phyloP scores from a whole-genome alignment of 257 asterid genomes.

The Lantana camara region DNA sequence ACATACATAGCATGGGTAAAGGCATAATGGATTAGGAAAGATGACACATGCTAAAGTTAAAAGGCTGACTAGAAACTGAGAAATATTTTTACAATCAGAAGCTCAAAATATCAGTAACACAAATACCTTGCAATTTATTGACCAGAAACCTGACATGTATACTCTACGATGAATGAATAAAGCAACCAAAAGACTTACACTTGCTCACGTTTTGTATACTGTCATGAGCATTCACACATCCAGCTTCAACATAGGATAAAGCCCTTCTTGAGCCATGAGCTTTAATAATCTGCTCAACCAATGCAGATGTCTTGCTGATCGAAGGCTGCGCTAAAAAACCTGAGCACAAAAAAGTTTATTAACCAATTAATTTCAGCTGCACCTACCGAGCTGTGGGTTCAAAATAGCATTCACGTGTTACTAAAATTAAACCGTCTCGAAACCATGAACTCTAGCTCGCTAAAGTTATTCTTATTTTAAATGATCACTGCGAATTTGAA shows the following conservation, averaged over 20 bases:
- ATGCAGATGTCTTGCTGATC: conserved; percentile 43
- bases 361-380: neutral
- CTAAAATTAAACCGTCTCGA: too few relatives aligned
- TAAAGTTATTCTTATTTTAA: conserved; percentile 4
- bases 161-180: too few relatives aligned
- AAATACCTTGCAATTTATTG: neutral
- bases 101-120: conserved; percentile 8
- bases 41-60: neutral
- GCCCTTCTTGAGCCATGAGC: conserved; percentile 63
- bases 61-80: neutral
- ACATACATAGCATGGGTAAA: conserved; percentile 3
- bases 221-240: conserved; percentile 54
- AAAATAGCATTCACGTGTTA: conserved; percentile 14
- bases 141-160: neutral
- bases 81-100: too few relatives aligned
- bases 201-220: conserved; percentile 50
- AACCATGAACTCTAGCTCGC: neutral
- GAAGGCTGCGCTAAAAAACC: conserved; percentile 55
- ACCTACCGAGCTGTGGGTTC: neutral
- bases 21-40: conserved; percentile 1
- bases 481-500: neutral
- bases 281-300: conserved; percentile 51
- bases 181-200: conserved; percentile 51
- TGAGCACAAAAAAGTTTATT: conserved; percentile 28
- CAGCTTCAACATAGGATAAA: conserved; percentile 63